Evolutionary conservation across 805 yeast genomes (phyloP).

Genomic region (Kodamaea kaohsiungensis): DNA sequence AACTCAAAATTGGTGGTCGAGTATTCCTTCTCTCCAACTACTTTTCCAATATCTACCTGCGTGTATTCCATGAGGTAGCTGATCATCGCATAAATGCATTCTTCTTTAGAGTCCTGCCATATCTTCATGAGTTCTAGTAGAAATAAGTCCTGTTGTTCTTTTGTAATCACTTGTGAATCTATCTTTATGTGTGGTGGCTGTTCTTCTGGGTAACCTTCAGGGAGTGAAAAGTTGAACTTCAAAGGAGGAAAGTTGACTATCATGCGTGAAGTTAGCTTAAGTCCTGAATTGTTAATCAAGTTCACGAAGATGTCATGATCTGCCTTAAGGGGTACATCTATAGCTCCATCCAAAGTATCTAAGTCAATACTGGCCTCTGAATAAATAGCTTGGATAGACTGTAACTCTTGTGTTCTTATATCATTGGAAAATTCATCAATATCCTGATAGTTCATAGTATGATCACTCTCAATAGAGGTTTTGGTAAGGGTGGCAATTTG

Average conservation of each 20-base stretch:
- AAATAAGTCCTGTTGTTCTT: constrained; percentile 15
- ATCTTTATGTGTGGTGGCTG: constrained; percentile 28
- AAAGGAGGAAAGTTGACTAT: constrained; percentile 34
- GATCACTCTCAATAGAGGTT: not conserved
- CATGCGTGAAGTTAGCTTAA: not conserved
- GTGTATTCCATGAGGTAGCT: constrained; percentile 35
- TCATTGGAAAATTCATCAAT: constrained; percentile 19
- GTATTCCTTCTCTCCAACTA: constrained; percentile 6
- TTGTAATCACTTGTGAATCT: constrained; percentile 30
- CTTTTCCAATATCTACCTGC: constrained; percentile 15
- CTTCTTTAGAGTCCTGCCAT: constrained; percentile 39
- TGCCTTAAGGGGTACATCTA: constrained; percentile 27
- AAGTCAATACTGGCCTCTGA: constrained; percentile 30
- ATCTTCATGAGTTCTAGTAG: constrained; percentile 20
- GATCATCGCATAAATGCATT: constrained; percentile 44
- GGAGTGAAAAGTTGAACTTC: constrained; percentile 27
- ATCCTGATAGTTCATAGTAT: not conserved
- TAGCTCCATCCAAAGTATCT: constrained; percentile 18
- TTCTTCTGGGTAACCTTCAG: constrained; percentile 35
- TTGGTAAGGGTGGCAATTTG: not conserved
- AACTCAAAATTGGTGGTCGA: not conserved
- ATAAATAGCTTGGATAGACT: constrained; percentile 41
- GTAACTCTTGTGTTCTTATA: constrained; percentile 38
- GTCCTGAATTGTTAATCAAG: constrained; percentile 2
- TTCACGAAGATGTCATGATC: constrained; percentile 18